These are phyloP conservation scores for Cucurbitaria berberidis DNA, from an alignment of 2,329 filamentous ascomycete genomes.

Conservation along the genomic window DNA sequence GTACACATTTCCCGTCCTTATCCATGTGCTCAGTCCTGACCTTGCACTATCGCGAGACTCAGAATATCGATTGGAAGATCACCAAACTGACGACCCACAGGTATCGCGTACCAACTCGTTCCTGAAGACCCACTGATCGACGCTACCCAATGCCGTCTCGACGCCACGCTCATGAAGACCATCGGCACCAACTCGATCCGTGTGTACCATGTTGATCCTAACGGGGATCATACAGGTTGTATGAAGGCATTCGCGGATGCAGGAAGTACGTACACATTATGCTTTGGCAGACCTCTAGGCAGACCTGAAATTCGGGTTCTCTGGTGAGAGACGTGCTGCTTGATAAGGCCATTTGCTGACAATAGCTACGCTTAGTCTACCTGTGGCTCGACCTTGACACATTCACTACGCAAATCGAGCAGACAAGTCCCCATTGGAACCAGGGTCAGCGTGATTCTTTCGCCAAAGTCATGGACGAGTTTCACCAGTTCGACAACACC, in stretches of 20 bases:
- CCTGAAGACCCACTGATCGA: slow-evolving; percentile 77
- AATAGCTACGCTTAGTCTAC: slow-evolving; percentile 68
- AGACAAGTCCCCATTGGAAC: slow-evolving; percentile 73
- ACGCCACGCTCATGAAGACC: slow-evolving; percentile 77
- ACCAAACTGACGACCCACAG: slow-evolving; percentile 52
- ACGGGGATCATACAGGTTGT: slow-evolving; percentile 74
- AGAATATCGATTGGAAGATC: not conserved
- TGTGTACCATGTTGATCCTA: slow-evolving; percentile 83
- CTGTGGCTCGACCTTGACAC: slow-evolving; percentile 83
- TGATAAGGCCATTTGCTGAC: not conserved
- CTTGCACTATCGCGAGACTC: not conserved
- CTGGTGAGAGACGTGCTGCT: not conserved
- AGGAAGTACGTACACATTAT: slow-evolving; percentile 19
- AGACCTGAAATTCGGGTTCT: not conserved
- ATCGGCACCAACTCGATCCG: slow-evolving; percentile 84
- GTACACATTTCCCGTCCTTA: slow-evolving; percentile 50
- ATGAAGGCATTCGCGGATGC: slow-evolving; percentile 81
- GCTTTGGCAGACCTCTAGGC: not conserved
- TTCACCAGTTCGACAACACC: slow-evolving; percentile 78
- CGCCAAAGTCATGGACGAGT: slow-evolving; percentile 75
- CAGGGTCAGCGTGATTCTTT: slow-evolving; percentile 72
- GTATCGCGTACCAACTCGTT: slow-evolving; percentile 73
- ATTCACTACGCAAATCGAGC: slow-evolving; percentile 67
- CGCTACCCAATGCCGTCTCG: slow-evolving; percentile 75
- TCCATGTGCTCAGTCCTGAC: not conserved